A percentile compares a stretch with the other conserved stretches of the same genome.
These are phyloP conservation scores for Fremontodendron californicum DNA, from an alignment of 345 rosid genomes.

Conservation along the genomic window DNA sequence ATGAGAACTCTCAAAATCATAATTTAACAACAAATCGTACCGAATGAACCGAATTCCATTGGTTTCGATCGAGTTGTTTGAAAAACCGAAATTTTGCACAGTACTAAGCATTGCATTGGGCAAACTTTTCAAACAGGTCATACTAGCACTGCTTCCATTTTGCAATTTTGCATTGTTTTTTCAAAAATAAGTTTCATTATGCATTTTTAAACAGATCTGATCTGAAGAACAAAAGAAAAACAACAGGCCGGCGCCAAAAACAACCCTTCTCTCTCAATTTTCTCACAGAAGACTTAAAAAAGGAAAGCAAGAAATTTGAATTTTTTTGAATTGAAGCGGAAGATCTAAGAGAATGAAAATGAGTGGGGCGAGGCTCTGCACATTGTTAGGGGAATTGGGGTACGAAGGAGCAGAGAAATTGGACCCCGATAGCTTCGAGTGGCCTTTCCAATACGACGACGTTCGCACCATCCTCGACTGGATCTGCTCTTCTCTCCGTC, in stretches of 20 bases:
- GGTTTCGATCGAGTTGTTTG: too few species aligned
- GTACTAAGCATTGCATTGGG: too few species aligned
- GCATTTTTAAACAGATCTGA: too few species aligned
- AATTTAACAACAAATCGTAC: too few species aligned
- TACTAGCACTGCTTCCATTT: too few species aligned
- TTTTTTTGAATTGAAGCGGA: conserved; percentile 15
- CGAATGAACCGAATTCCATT: too few species aligned
- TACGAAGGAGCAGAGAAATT: conserved; percentile 64
- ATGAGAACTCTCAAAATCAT: too few species aligned
- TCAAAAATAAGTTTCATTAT: too few species aligned
- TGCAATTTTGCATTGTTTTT: too few species aligned
- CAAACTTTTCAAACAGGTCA: too few species aligned
- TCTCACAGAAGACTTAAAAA: neutral
- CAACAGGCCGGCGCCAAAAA: conserved; percentile 1
- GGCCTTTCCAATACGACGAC: conserved; percentile 97
- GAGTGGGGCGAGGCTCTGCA: conserved; percentile 77
- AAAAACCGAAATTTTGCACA: too few species aligned
- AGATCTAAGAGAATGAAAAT: conserved; percentile 26
- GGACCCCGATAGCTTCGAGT: conserved; percentile 90
- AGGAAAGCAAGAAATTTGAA: neutral
- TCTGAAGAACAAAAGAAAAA: too few species aligned
- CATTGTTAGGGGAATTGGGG: conserved; percentile 70
- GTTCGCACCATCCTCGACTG: conserved; percentile 85
- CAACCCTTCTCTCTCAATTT: neutral
- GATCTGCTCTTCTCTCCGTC: conserved; percentile 95